Evolutionary conservation across 176 grass and related monocot species (phyloP).

Genomic region (Oryza longistaminata): DNA sequence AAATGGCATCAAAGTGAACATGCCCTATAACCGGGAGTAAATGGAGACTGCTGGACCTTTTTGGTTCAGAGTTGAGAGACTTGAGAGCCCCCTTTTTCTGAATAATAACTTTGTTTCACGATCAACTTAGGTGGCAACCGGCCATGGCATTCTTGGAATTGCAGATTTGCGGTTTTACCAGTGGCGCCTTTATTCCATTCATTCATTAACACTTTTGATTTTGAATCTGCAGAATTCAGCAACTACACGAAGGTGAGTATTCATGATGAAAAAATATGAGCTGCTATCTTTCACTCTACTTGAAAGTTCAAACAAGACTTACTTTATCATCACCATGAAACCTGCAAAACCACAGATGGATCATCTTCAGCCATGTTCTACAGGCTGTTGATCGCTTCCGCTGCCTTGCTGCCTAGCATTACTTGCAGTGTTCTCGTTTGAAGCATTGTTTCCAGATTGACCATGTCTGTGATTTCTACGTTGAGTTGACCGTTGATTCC

Average conservation of each 20-base stretch:
- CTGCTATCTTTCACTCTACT: neutral
- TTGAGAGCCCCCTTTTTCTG: neutral
- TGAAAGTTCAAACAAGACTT: neutral
- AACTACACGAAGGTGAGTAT: neutral
- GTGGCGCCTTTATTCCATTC: neutral
- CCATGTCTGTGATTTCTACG: slow-evolving; percentile 14
- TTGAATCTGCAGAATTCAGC: slow-evolving; percentile 8
- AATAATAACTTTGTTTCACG: neutral
- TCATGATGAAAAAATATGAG: neutral
- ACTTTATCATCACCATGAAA: neutral
- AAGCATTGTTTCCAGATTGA: slow-evolving; percentile 19
- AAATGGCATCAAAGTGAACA: too few species aligned
- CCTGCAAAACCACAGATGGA: slow-evolving; percentile 27
- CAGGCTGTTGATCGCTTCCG: neutral
- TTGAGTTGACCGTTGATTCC: slow-evolving; percentile 42
- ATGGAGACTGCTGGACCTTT: neutral
- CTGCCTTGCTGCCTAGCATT: slow-evolving; percentile 37
- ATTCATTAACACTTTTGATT: neutral
- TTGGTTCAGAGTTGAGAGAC: neutral
- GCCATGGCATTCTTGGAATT: neutral
- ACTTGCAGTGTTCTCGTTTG: slow-evolving; percentile 20
- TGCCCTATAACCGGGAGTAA: neutral
- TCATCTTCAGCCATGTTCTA: neutral
- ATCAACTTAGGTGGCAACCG: neutral
- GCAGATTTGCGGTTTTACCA: neutral